Evolutionary conservation across 1,139 yeast genomes (phyloP), one percentile per base, ranked within the genome.

Genomic region (Chernovozyma sophiae-reginae): DNA sequence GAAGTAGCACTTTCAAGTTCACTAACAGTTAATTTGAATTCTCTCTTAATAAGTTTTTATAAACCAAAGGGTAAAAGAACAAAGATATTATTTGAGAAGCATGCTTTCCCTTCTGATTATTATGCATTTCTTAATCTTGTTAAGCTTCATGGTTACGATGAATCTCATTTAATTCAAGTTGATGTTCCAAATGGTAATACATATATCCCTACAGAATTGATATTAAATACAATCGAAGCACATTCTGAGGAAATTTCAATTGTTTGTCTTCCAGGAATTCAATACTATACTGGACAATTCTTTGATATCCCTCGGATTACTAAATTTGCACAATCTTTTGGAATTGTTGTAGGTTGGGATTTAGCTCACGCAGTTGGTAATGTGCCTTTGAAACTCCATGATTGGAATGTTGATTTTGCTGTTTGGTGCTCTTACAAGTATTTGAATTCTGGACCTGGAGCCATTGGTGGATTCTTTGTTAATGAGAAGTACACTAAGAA

Each of bases 291-390:
- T 1, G 97, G 97, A 3, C 97, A 90, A 57, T 67, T 68, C 25
- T 89, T 90, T 53, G 86, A 86, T 34, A 85, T 90, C 30, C 68
- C 67, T 35, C 57, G 56, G 13, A 86, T 90, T 47, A 89, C 97
- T 2, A 53, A 54, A 14, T 66, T 65, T 34, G 87, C 81, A 4
- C 47, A 52, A 6, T 39, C 43, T 17, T 38, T 43, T 6, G 81
- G 79, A 1, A 72, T 85, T 27, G 53, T 72, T 2, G 92, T 87
- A 7, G 97, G 97, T 1, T 90, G 97, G 97, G 97, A 90, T 56
- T 69, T 90, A 49, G 97, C 97, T 0, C 97, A 90, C 56, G 96
- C 95, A 1, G 94, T 72, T 1, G 97, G 97, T 2, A 90, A 90
- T 55, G 92, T 86, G 1, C 81, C 80, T 1, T 59, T 90, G 37